Evolutionary conservation across 2,329 filamentous ascomycete genomes (phyloP).

Genomic region (Catunica adiposa): DNA sequence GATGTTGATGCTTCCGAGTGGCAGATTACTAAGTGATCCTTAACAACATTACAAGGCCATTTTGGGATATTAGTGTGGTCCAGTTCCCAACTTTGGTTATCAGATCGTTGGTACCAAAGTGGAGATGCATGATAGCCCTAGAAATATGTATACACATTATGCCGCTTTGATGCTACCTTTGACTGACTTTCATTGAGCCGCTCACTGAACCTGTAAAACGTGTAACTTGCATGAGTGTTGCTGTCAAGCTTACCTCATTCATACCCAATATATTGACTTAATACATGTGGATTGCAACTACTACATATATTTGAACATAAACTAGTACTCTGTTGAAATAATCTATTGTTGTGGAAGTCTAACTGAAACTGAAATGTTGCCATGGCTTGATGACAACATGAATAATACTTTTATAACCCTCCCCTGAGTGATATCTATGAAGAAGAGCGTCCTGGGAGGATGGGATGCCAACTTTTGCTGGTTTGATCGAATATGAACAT

Average conservation of each 20-base stretch:
- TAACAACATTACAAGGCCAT: not conserved
- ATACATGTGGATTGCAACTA: too few relatives aligned
- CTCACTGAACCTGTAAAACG: too few relatives aligned
- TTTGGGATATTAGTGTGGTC: not conserved
- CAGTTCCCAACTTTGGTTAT: not conserved
- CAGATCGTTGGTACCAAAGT: not conserved
- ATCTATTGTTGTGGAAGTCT: too few relatives aligned
- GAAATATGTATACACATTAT: not conserved
- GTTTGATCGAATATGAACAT: not conserved
- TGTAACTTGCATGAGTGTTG: too few relatives aligned
- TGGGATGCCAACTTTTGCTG: conserved; percentile 4
- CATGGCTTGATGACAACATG: not conserved
- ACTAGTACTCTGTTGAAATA: too few relatives aligned
- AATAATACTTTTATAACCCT: not conserved
- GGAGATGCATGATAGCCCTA: conserved; percentile 1
- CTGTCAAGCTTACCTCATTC: too few relatives aligned
- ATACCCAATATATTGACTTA: too few relatives aligned
- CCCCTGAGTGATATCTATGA: conserved; percentile 6
- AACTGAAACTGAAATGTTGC: not conserved
- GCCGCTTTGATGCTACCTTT: not conserved
- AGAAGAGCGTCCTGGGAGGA: conserved; percentile 4
- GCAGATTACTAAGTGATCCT: too few relatives aligned
- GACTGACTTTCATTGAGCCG: not conserved
- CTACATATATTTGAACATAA: too few relatives aligned
- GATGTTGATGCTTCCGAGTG: too few relatives aligned